These are phyloP conservation scores for Saccharomycopsis sp. DNA, from an alignment of 805 yeast species.

Conservation along the genomic window DNA sequence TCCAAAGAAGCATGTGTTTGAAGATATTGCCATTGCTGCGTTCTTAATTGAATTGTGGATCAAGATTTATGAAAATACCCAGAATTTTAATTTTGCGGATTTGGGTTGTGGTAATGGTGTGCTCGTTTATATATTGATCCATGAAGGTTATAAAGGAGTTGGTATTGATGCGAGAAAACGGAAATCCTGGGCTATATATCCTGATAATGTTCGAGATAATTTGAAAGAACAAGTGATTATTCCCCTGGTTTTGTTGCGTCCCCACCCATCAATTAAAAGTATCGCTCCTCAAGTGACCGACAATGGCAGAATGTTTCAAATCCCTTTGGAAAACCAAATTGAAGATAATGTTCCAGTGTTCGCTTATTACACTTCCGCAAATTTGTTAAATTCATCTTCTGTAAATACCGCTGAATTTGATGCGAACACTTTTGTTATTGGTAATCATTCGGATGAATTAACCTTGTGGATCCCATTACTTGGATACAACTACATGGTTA, in stretches of 20 bases:
- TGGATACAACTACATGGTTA: slow-evolving; percentile 81
- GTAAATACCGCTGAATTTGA: slow-evolving; percentile 64
- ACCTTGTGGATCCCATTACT: slow-evolving; percentile 93
- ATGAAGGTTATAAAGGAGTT: slow-evolving; percentile 75
- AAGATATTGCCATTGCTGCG: slow-evolving; percentile 93
- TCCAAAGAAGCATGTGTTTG: slow-evolving; percentile 93
- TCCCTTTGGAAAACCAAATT: slow-evolving; percentile 32
- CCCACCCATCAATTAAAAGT: slow-evolving; percentile 55
- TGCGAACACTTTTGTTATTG: slow-evolving; percentile 69
- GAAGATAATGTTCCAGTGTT: slow-evolving; percentile 36
- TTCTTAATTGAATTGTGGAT: slow-evolving; percentile 85
- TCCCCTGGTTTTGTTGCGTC: slow-evolving; percentile 67
- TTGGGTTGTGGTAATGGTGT: slow-evolving; percentile 95
- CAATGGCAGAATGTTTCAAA: slow-evolving; percentile 56
- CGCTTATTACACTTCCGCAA: slow-evolving; percentile 47
- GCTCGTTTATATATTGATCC: slow-evolving; percentile 61
- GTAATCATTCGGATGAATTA: slow-evolving; percentile 92
- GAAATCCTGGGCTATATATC: slow-evolving; percentile 80
- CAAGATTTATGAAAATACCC: slow-evolving; percentile 35
- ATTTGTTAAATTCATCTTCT: slow-evolving; percentile 43
- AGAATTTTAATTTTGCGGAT: slow-evolving; percentile 68
- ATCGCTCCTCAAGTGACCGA: slow-evolving; percentile 45
- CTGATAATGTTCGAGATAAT: slow-evolving; percentile 49
- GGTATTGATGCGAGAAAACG: slow-evolving; percentile 89
- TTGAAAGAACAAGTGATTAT: slow-evolving; percentile 73